These are phyloP conservation scores for Drechslera avenae DNA, from an alignment of 2,329 filamentous ascomycete genomes.

Conservation along the genomic window DNA sequence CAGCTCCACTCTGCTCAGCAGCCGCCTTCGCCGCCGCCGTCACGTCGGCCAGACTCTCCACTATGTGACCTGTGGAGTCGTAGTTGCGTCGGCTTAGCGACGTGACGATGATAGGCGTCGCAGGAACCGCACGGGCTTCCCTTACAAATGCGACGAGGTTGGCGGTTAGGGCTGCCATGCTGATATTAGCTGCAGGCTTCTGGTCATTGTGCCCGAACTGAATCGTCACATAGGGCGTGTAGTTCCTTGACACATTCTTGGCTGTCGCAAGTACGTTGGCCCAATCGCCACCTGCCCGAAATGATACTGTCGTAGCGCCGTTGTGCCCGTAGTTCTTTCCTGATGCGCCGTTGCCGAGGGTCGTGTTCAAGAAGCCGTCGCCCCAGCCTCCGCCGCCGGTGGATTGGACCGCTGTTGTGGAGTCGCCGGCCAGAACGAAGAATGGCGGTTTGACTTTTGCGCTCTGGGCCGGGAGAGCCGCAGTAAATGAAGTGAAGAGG, in stretches of 20 bases:
- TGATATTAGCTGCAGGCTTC: constrained; percentile 51
- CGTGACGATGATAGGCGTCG: constrained; percentile 56
- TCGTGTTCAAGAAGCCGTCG: constrained; percentile 58
- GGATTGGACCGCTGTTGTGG: constrained; percentile 41
- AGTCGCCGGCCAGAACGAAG: constrained; percentile 47
- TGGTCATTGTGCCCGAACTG: constrained; percentile 68
- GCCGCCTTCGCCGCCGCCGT: constrained; percentile 54
- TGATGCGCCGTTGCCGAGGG: constrained; percentile 54
- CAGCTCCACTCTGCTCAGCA: constrained; percentile 47
- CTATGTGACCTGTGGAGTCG: constrained; percentile 46
- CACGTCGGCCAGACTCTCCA: constrained; percentile 54
- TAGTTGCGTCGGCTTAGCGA: constrained; percentile 59
- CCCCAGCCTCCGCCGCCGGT: constrained; percentile 56
- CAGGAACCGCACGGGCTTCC: constrained; percentile 39
- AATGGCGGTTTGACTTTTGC: constrained; percentile 21
- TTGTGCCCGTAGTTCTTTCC: constrained; percentile 63
- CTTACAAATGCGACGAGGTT: constrained; percentile 55
- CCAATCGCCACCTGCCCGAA: constrained; percentile 60
- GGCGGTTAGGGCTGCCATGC: constrained; percentile 53
- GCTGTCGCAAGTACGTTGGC: constrained; percentile 53
- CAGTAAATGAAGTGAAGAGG: neutral
- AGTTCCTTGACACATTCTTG: constrained; percentile 38
- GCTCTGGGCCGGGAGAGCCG: constrained; percentile 1
- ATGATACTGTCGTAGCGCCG: constrained; percentile 60
- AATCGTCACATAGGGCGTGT: constrained; percentile 59